Evolutionary conservation across 2,329 filamentous ascomycete genomes (phyloP), one percentile per base, ranked within the genome.

Genomic region (Cladosporium sp.): DNA sequence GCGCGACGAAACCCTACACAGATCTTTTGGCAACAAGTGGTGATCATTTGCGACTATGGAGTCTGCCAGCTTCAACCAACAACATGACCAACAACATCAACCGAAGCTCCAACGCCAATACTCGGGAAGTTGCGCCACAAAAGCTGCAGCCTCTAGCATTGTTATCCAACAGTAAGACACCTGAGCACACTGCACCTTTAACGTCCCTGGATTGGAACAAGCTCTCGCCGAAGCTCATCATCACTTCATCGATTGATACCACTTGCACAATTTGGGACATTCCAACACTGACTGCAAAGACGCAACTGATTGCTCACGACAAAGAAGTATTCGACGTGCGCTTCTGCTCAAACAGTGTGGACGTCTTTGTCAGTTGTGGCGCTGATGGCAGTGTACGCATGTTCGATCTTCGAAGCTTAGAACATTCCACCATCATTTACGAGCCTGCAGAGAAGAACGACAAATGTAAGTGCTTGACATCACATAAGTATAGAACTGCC

Each of bases 261-360:
- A 99, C 94, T 5, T 99, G 94, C 76, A 99, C 94, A 4, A 99
- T 99, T 64, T 99, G 94, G 94, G 94, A 99, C 72, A 99, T 99
- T 57, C 94, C 94, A 3, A 97, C 94, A 1, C 80, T 99, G 61
- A 99, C 94, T 0, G 94, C 94, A 53, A 99, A 99, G 77, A 99
- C 94, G 1, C 94, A 99, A 73, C 80, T 99, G 45, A 99, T 99
- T 74, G 94, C 94, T 19, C 94, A 99, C 73, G 94, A 99, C 76
- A 97, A 97, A 74, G 94, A 99, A 74, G 94, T 99, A 5, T 99
- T 96, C 69, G 94, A 99, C 71, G 94, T 99, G 48, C 87, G 94
- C 19, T 99, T 99, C 76, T 99, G 94, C 75, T 94, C 94, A 49
- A 94, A 96, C 65, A 97, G 91, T 66, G 91, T 96, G n/a, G 94